These are phyloP conservation scores for Lindgomyces ingoldianus DNA, from an alignment of 495 filamentous ascomycete species.

Conservation along the genomic window DNA sequence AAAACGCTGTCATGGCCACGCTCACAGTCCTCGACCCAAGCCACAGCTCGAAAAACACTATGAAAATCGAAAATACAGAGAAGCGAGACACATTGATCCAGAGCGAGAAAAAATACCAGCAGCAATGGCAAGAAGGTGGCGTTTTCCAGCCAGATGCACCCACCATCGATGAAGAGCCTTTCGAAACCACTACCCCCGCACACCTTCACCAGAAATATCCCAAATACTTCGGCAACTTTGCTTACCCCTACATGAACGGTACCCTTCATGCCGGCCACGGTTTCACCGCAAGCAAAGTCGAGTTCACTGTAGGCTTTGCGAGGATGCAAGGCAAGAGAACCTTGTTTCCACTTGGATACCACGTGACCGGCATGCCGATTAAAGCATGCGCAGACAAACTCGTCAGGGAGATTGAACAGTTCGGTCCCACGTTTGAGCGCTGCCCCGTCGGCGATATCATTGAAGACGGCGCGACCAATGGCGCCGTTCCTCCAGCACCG, in stretches of 20 bases:
- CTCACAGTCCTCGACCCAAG: conserved; percentile 60
- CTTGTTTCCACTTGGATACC: conserved; percentile 89
- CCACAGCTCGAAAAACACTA: conserved; percentile 64
- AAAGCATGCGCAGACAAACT: conserved; percentile 97
- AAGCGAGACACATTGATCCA: conserved; percentile 87
- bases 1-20: conserved; percentile 55
- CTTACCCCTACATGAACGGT: conserved; percentile 91
- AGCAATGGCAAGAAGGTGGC: conserved; percentile 73
- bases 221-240: conserved; percentile 71
- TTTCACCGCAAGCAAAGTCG: conserved; percentile 86
- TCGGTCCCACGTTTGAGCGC: conserved; percentile 81
- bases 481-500: conserved; percentile 50
- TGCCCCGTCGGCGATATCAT: conserved; percentile 50
- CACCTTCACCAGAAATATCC: conserved; percentile 78
- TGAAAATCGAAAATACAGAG: conserved; percentile 80
- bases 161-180: conserved; percentile 69
- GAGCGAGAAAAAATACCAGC: conserved; percentile 91
- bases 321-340: conserved; percentile 86
- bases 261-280: conserved; percentile 88
- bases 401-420: conserved; percentile 80
- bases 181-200: conserved; percentile 64
- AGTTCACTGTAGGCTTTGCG: conserved; percentile 80
- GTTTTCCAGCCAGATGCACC: conserved; percentile 88
- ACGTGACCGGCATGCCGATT: conserved; percentile 97
- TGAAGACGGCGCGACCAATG: conserved; percentile 53